Conservation (phyloP, 495 filamentous ascomycete genomes). For the Penicillium robsamsonii region DNA sequence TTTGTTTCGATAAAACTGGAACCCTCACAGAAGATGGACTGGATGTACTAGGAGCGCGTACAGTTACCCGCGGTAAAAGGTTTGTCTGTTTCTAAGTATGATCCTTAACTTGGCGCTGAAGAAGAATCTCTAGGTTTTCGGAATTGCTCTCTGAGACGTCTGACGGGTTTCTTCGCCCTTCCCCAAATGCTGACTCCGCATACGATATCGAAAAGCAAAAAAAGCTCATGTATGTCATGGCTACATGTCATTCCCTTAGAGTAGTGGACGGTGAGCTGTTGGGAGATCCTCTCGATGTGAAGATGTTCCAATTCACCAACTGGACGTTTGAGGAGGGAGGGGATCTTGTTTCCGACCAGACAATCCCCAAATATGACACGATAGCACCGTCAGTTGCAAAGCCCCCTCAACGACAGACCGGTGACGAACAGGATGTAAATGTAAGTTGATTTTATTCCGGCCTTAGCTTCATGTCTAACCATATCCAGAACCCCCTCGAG, state of each 20-base stretch:
- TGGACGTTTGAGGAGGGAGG: conserved; percentile 91
- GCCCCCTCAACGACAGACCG: conserved; percentile 48
- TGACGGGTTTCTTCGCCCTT: conserved; percentile 48
- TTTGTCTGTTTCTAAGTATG: conserved; percentile 14
- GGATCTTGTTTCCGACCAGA: conserved; percentile 41
- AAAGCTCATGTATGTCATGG: conserved; percentile 86
- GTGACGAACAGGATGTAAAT: conserved; percentile 23
- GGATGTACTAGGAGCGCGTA: conserved; percentile 85
- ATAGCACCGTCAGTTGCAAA: conserved; percentile 78
- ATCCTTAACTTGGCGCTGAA: not conserved
- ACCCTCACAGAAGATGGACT: conserved; percentile 96
- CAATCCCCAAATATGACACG: conserved; percentile 62
- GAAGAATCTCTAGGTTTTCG: conserved; percentile 50
- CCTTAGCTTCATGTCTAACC: not conserved
- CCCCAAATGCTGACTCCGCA: conserved; percentile 47
- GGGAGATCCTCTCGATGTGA: conserved; percentile 92
- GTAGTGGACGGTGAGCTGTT: conserved; percentile 83
- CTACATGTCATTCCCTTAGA: conserved; percentile 91
- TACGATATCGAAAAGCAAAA: conserved; percentile 62
- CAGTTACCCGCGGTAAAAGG: conserved; percentile 62
- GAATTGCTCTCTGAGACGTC: conserved; percentile 56
- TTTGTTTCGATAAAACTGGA: conserved; percentile 99
- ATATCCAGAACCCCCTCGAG: conserved; percentile 55
- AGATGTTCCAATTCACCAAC: conserved; percentile 97
- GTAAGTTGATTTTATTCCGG: conserved; percentile 17